Evolutionary conservation across 2,329 filamentous ascomycete genomes (phyloP).

Genomic region (Byssothecium circinans): DNA sequence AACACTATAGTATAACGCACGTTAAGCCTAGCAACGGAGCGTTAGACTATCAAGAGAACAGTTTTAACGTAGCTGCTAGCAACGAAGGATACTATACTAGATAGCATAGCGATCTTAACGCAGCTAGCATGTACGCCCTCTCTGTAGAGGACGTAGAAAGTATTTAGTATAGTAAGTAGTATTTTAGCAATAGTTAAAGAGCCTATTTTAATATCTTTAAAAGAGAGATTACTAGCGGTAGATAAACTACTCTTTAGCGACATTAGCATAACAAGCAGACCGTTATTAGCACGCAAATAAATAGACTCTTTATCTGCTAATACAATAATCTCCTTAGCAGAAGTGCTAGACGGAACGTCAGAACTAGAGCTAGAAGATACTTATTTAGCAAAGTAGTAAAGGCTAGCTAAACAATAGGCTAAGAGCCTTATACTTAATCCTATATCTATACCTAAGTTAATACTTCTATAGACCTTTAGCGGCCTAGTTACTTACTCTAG

Average conservation of each 20-base stretch:
- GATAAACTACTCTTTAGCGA: too few species aligned
- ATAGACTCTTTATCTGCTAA: slow-evolving; percentile 10
- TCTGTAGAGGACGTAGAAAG: slow-evolving; percentile 6
- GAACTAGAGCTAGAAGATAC: slow-evolving; percentile 10
- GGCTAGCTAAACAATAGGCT: slow-evolving; percentile 8
- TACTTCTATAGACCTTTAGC: too few species aligned
- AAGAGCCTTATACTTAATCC: slow-evolving; percentile 9
- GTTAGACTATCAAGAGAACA: slow-evolving; percentile 7
- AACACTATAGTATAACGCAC: slow-evolving; percentile 8
- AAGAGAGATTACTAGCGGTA: slow-evolving; percentile 7
- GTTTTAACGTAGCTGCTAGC: slow-evolving; percentile 7
- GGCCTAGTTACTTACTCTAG: too few species aligned
- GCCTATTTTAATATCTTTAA: slow-evolving; percentile 7
- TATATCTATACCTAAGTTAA: slow-evolving; percentile 10
- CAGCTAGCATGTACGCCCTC: slow-evolving; percentile 10
- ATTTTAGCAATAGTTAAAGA: slow-evolving; percentile 6
- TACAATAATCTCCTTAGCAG: slow-evolving; percentile 9
- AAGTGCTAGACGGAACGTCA: slow-evolving; percentile 5
- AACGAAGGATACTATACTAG: slow-evolving; percentile 8
- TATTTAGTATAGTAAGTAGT: slow-evolving; percentile 15
- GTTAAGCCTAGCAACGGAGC: slow-evolving; percentile 12
- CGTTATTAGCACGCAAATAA: slow-evolving; percentile 9
- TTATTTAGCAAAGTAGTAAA: slow-evolving; percentile 13
- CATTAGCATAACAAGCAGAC: slow-evolving; percentile 7
- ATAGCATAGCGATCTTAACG: slow-evolving; percentile 8